A percentile compares a stretch with the other conserved stretches of the same genome.
phyloP scores from a whole-genome alignment of 2,329 filamentous ascomycete species.

The Epichloe aotearoae region DNA sequence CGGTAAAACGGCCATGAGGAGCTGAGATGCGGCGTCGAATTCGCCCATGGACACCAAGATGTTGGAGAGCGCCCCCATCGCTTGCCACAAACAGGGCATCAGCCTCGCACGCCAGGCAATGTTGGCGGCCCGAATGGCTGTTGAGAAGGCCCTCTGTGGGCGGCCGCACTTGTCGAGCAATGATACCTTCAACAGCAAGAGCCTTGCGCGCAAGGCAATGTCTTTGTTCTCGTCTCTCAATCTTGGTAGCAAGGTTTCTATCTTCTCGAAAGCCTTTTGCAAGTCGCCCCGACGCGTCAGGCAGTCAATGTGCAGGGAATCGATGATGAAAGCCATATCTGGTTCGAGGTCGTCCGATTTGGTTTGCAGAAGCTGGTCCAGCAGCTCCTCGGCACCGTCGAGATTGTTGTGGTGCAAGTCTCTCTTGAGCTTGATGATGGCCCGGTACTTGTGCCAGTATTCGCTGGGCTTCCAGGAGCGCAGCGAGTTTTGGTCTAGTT shows the following conservation, averaged over 20 bases:
- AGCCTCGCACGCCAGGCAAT: constrained; percentile 59
- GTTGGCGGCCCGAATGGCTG: constrained; percentile 61
- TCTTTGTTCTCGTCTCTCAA: constrained; percentile 34
- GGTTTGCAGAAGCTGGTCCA: constrained; percentile 40
- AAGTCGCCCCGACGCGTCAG: constrained; percentile 35
- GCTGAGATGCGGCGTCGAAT: constrained; percentile 49
- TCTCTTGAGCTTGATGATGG: constrained; percentile 50
- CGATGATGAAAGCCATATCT: constrained; percentile 37
- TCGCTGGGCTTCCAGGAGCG: constrained; percentile 69
- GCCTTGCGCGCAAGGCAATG: constrained; percentile 52
- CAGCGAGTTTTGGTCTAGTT: constrained; percentile 44
- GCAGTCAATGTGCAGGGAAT: constrained; percentile 38
- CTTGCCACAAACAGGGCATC: constrained; percentile 58
- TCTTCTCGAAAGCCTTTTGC: constrained; percentile 32
- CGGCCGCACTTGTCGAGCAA: constrained; percentile 56
- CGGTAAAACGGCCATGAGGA: constrained; percentile 60
- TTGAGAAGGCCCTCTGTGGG: constrained; percentile 62
- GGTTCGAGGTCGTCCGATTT: constrained; percentile 37
- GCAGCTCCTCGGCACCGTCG: constrained; percentile 34
- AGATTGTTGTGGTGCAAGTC: constrained; percentile 45
- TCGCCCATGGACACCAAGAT: constrained; percentile 60
- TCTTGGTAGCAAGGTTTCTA: constrained; percentile 30
- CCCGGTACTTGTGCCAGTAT: constrained; percentile 54
- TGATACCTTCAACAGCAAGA: constrained; percentile 60
- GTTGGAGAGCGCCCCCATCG: constrained; percentile 51